phyloP scores from a whole-genome alignment of 1,284 basidiomycete species.

The Athelia psychrophila region DNA sequence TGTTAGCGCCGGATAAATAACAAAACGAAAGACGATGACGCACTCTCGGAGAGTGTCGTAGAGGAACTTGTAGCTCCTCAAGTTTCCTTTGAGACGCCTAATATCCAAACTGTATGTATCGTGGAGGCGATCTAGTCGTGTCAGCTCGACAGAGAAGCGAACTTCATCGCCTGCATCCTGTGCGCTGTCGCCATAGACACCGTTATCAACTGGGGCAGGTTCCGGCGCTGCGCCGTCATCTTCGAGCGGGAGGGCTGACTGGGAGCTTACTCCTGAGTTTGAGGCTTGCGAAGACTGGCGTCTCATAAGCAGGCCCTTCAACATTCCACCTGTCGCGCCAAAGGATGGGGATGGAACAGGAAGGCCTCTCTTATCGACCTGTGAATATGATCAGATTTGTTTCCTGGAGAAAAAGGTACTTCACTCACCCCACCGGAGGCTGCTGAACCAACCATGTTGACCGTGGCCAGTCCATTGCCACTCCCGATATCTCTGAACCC shows the following conservation, averaged over 20 bases:
- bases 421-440: slow-evolving; percentile 77
- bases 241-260: slow-evolving; percentile 35
- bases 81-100: slow-evolving; percentile 86
- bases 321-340: slow-evolving; percentile 68
- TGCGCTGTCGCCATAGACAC: slow-evolving; percentile 69
- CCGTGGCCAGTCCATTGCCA: slow-evolving; percentile 61
- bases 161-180: slow-evolving; percentile 92
- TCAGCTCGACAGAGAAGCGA: slow-evolving; percentile 89
- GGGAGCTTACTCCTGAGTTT: slow-evolving; percentile 31
- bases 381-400: slow-evolving; percentile 1
- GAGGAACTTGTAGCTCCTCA: slow-evolving; percentile 92
- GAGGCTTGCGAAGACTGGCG: slow-evolving; percentile 83
- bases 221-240: slow-evolving; percentile 25
- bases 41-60: slow-evolving; percentile 89
- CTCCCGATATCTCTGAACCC: slow-evolving; percentile 38
- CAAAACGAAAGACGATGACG: slow-evolving; percentile 31
- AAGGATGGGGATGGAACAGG: slow-evolving; percentile 74
- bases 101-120: slow-evolving; percentile 90
- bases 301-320: slow-evolving; percentile 83
- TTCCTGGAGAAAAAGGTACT: slow-evolving; percentile 7
- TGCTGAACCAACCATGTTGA: slow-evolving; percentile 74
- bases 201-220: slow-evolving; percentile 31
- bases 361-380: slow-evolving; percentile 83
- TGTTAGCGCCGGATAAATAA: slow-evolving; percentile 11
- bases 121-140: slow-evolving; percentile 81